These are phyloP conservation scores for Hansenula sp. DNA, from an alignment of 1,139 yeast genomes.

Conservation along the genomic window DNA sequence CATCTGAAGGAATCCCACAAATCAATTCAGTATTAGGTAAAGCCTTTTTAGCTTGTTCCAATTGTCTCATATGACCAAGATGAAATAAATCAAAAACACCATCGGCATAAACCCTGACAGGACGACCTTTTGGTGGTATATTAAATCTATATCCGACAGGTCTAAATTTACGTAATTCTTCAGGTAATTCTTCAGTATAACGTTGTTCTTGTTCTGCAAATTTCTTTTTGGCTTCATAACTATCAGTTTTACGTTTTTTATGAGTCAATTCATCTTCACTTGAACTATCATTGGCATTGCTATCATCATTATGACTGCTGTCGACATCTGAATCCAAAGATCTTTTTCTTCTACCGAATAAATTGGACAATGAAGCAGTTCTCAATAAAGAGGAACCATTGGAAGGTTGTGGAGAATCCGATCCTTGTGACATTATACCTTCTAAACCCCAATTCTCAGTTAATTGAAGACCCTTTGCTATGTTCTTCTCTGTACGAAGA, in stretches of 20 bases:
- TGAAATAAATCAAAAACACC: slow-evolving; percentile 97
- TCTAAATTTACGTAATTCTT: slow-evolving; percentile 60
- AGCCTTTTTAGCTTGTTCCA: slow-evolving; percentile 95
- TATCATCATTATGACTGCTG: slow-evolving; percentile 4
- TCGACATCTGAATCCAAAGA: slow-evolving; percentile 13
- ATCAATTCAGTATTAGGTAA: slow-evolving; percentile 79
- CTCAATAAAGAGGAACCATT: slow-evolving; percentile 12
- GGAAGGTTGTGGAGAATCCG: background rate
- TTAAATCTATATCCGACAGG: slow-evolving; percentile 71
- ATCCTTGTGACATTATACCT: background rate
- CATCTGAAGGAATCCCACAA: slow-evolving; percentile 89
- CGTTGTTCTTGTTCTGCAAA: slow-evolving; percentile 48
- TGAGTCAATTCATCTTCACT: slow-evolving; percentile 10
- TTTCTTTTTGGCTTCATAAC: slow-evolving; percentile 17
- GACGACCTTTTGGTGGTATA: slow-evolving; percentile 80
- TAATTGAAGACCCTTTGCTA: too few species aligned
- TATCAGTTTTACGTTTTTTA: slow-evolving; percentile 17
- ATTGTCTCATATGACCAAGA: slow-evolving; percentile 94
- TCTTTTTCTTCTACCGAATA: slow-evolving; percentile 18
- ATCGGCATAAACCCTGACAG: slow-evolving; percentile 91
- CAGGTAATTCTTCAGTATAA: slow-evolving; percentile 58
- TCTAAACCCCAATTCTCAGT: background rate
- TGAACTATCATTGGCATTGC: slow-evolving; percentile 7
- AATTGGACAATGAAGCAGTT: slow-evolving; percentile 18
- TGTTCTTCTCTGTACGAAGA: too few species aligned